Base-by-base conservation (phyloP, 2,329 filamentous ascomycete genomes). In the Thielaviopsis ethacetica region DNA sequence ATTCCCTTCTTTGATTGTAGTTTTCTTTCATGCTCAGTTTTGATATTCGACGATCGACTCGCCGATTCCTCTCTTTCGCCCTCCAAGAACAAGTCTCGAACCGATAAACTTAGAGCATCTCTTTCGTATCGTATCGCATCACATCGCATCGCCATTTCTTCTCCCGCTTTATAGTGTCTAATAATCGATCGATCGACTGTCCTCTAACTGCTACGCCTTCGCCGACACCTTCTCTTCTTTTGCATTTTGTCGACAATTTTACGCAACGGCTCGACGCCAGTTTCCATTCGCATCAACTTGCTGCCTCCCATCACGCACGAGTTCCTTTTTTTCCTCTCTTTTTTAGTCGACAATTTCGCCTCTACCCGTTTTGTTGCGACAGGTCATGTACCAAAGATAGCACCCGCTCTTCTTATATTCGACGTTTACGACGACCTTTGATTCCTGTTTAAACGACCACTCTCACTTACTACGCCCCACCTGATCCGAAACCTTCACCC, bases 21-120 rank as follows among this genome's bases (percentile, higher is more conserved):
- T 15, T 22, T 22, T 41, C 22, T 30, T 54, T 54, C 17, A 27
- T 54, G 17, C n/a, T 41, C 17, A 41, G 5, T 5, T 19, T 22
- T 54, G 53, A 5, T 54, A 22, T 44, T 58, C 50, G 56, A 58
- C 56, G 56, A 52, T 58, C 56, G 56, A 58, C 56, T 58, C 56
- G 56, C 51, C 56, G 56, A 58, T 38, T 49, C n/a, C 44, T 21
- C 44, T 49, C 44, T 9, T 49, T 49, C 7, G 44, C 44, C 44
- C 7, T 21, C 21, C n/a, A 49, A 49, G 44, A 49, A 49, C 10
- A 49, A n/a, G 5, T n/a, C n/a, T 49, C 44, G 9, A 49, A 21
- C n/a, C n/a, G 4, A 49, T 49, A 49, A n/a, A 34, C 2, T 21
- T 9, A 49, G 44, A 49, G 44, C 10, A 9, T 21, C 9, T 21